Evolutionary conservation across 2,329 filamentous ascomycete genomes (phyloP).

Genomic region (Aureobasidium leucospermi): DNA sequence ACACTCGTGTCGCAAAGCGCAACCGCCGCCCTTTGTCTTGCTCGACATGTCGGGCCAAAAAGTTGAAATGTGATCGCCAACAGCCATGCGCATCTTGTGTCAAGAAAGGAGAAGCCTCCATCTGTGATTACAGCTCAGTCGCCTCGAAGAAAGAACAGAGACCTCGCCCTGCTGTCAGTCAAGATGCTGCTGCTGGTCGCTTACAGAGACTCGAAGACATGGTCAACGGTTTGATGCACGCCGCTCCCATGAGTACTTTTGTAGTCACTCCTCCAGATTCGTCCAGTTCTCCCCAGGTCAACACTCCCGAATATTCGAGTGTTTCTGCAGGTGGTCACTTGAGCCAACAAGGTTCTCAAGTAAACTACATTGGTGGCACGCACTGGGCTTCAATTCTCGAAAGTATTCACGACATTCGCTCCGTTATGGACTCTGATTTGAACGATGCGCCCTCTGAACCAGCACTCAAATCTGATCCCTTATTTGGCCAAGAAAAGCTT

Average conservation of each 20-base stretch:
- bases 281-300: neutral
- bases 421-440: neutral
- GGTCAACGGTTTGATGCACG: conserved; percentile 7
- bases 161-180: neutral
- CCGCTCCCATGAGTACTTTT: neutral
- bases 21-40: conserved; percentile 9
- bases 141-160: neutral
- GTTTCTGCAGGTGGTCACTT: conserved; percentile 6
- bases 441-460: neutral
- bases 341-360: neutral
- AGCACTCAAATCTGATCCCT: neutral
- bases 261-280: neutral
- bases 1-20: conserved; percentile 8
- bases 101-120: neutral
- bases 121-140: neutral
- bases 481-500: neutral
- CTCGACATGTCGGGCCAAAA: neutral
- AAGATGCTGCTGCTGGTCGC: neutral
- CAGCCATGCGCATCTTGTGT: conserved; percentile 6
- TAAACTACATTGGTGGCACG: conserved; percentile 6
- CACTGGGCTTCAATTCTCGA: conserved; percentile 13
- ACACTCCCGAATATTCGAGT: neutral
- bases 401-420: conserved; percentile 8
- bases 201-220: conserved; percentile 12
- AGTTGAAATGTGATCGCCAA: conserved; percentile 9